Evolutionary conservation across 2,329 filamentous ascomycete genomes (phyloP).

Genomic region (Aspergillus sojae): DNA sequence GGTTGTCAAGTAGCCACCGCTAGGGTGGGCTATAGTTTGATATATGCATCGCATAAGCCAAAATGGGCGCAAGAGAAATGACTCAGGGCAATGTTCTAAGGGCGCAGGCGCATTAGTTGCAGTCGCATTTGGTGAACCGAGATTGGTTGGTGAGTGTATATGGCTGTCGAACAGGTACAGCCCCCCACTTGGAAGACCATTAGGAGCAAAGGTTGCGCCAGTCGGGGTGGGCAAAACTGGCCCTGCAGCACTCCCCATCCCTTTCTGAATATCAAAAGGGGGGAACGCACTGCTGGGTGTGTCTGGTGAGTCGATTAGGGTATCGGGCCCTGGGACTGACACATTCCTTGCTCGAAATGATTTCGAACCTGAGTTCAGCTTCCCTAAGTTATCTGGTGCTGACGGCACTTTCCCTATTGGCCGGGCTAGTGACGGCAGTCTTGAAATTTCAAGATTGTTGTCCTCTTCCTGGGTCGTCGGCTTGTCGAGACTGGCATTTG

Average conservation of each 20-base stretch:
- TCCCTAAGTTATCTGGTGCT: slow-evolving; percentile 54
- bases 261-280: slow-evolving; percentile 48
- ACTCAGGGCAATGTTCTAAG: slow-evolving; percentile 88
- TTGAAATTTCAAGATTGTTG: slow-evolving; percentile 30
- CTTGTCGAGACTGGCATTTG: slow-evolving; percentile 46
- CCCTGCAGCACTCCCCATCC: slow-evolving; percentile 54
- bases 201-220: slow-evolving; percentile 59
- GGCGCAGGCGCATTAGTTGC: slow-evolving; percentile 69
- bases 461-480: slow-evolving; percentile 49
- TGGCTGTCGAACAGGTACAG: slow-evolving; percentile 82
- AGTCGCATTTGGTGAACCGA: slow-evolving; percentile 68
- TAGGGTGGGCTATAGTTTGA: slow-evolving; percentile 86
- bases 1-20: slow-evolving; percentile 87
- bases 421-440: slow-evolving; percentile 38
- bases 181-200: slow-evolving; percentile 64
- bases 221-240: slow-evolving; percentile 71
- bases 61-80: slow-evolving; percentile 87
- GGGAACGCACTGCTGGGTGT: slow-evolving; percentile 74
- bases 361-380: slow-evolving; percentile 71
- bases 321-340: slow-evolving; percentile 63
- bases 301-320: slow-evolving; percentile 68
- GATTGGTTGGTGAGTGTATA: slow-evolving; percentile 68
- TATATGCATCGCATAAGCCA: slow-evolving; percentile 97
- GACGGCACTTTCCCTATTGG: slow-evolving; percentile 43
- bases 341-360: slow-evolving; percentile 75